A percentile compares a stretch with the other conserved stretches of the same genome.
Evolutionary conservation across 2,329 filamentous ascomycete species (phyloP).

Genomic region (Xylaria sp.): DNA sequence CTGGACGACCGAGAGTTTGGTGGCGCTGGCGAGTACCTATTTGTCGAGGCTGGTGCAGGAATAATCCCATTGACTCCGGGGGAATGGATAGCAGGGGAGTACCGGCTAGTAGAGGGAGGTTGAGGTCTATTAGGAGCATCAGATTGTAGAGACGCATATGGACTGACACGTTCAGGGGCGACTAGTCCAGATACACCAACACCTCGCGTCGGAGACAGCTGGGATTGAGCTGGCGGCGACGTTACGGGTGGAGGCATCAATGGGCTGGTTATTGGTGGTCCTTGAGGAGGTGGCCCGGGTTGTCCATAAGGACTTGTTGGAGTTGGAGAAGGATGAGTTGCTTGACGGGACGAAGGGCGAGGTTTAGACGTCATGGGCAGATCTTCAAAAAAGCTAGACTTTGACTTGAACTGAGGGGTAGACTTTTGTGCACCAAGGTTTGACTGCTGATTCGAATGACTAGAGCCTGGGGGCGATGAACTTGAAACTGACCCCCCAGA

Average conservation of each 20-base stretch:
- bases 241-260: slow-evolving; percentile 39
- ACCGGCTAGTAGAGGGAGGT: slow-evolving; percentile 57
- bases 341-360: slow-evolving; percentile 68
- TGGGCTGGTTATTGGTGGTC: slow-evolving; percentile 42
- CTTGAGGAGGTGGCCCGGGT: slow-evolving; percentile 48
- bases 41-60: slow-evolving; percentile 53
- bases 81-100: slow-evolving; percentile 67
- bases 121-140: slow-evolving; percentile 48
- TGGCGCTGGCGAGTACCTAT: slow-evolving; percentile 66
- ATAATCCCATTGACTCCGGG: slow-evolving; percentile 54
- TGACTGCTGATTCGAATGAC: slow-evolving; percentile 50
- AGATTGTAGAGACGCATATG: slow-evolving; percentile 61
- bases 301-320: slow-evolving; percentile 51
- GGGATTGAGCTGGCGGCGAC: slow-evolving; percentile 37
- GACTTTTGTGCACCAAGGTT: slow-evolving; percentile 50
- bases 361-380: slow-evolving; percentile 71
- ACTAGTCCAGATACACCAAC: slow-evolving; percentile 57
- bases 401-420: slow-evolving; percentile 51
- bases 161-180: slow-evolving; percentile 62
- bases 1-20: slow-evolving; percentile 53
- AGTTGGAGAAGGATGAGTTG: slow-evolving; percentile 56
- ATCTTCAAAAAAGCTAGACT: slow-evolving; percentile 79
- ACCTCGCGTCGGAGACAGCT: slow-evolving; percentile 42
- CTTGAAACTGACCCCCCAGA: slow-evolving; percentile 42
- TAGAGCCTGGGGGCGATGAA: slow-evolving; percentile 53